phyloP scores from a whole-genome alignment of 2,329 filamentous ascomycete genomes.

The Onygena corvina region DNA sequence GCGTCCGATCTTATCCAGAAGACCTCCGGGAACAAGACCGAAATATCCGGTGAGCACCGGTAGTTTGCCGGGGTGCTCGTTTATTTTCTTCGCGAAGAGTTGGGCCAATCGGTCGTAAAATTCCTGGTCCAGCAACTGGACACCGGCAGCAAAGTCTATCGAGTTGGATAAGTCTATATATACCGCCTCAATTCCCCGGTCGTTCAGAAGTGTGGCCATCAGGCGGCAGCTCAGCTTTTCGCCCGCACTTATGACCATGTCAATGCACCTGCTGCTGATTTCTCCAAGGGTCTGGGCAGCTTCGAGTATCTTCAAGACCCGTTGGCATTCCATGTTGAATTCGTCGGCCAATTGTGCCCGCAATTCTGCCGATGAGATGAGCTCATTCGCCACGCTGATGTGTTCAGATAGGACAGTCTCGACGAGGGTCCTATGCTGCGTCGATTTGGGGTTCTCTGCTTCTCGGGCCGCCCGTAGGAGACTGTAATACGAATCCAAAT shows the following conservation, averaged over 20 bases:
- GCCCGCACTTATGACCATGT: constrained; percentile 84
- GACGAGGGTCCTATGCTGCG: constrained; percentile 62
- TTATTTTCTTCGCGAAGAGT: constrained; percentile 52
- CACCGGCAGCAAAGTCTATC: constrained; percentile 51
- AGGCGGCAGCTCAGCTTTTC: constrained; percentile 92
- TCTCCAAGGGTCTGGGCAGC: constrained; percentile 51
- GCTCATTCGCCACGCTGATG: constrained; percentile 54
- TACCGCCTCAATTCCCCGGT: constrained; percentile 68
- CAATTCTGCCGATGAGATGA: constrained; percentile 47
- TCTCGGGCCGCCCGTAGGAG: constrained; percentile 40
- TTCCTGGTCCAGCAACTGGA: constrained; percentile 47
- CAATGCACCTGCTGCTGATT: constrained; percentile 65
- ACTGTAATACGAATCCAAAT: constrained; percentile 22
- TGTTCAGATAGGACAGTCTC: constrained; percentile 75
- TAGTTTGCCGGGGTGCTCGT: constrained; percentile 53
- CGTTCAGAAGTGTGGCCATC: constrained; percentile 73
- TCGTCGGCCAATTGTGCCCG: constrained; percentile 49
- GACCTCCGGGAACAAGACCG: constrained; percentile 77
- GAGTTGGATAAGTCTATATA: constrained; percentile 83
- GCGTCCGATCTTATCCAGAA: constrained; percentile 83
- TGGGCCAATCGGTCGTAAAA: constrained; percentile 58
- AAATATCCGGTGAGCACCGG: constrained; percentile 90
- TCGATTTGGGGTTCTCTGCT: constrained; percentile 36
- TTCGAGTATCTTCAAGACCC: constrained; percentile 62
- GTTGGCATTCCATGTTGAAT: constrained; percentile 67